A percentile compares a stretch with the other conserved stretches of the same genome.
phyloP scores from a whole-genome alignment of 148 eudicot species.

The Rhododendron williamsianum region DNA sequence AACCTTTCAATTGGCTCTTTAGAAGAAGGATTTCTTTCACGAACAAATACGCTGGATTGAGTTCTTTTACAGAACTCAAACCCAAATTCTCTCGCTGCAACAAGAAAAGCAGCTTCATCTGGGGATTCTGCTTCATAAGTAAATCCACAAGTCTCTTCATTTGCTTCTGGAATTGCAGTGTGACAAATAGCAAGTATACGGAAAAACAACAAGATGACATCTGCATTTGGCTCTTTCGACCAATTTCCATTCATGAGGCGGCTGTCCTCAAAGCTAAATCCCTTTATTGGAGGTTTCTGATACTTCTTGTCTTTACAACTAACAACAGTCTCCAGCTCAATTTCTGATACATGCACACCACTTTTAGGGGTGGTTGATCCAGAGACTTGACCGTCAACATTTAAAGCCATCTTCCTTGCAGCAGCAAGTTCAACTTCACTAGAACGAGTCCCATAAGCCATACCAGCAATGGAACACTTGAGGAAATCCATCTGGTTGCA shows the following conservation, averaged over 20 bases:
- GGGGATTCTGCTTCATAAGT: constrained; percentile 97
- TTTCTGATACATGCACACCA: constrained; percentile 28
- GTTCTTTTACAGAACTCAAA: constrained; percentile 81
- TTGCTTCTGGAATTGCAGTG: too few species aligned
- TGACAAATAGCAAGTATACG: too few species aligned
- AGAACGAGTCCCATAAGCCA: constrained; percentile 60
- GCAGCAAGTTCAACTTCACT: constrained; percentile 97
- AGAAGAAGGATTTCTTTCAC: constrained; percentile 56
- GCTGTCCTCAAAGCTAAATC: constrained; percentile 80
- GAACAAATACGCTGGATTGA: constrained; percentile 69
- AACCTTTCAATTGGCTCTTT: constrained; percentile 70
- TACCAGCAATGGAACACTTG: constrained; percentile 87
- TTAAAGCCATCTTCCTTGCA: constrained; percentile 66
- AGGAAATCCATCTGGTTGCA: constrained; percentile 96
- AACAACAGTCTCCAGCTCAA: constrained; percentile 58
- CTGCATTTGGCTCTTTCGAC: too few species aligned
- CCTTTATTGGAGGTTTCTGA: constrained; percentile 49
- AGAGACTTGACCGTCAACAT: constrained; percentile 35
- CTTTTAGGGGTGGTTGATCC: constrained; percentile 1
- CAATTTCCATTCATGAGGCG: constrained; percentile 22
- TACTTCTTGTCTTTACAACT: neutral
- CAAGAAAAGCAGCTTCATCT: constrained; percentile 92
- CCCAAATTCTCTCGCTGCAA: constrained; percentile 95
- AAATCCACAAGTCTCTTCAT: constrained; percentile 54
- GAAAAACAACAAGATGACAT: too few species aligned